Base-by-base conservation (phyloP, 1,284 basidiomycete genomes). In the Ustanciosporium gigantosporum region DNA sequence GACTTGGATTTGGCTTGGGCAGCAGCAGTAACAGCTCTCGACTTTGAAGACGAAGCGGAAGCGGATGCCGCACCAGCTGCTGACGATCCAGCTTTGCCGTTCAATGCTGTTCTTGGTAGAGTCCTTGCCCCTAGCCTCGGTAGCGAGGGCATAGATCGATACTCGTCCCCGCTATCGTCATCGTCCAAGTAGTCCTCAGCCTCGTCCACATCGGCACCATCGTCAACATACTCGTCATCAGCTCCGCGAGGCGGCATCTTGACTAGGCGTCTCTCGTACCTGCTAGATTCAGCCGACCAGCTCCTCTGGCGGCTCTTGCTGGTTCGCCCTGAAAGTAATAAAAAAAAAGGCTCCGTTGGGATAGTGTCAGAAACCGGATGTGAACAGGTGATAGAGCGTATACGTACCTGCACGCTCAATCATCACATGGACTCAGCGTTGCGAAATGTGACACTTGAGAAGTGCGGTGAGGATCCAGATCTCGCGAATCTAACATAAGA, bases 101-200 rank as follows among this genome's bases (percentile, higher is more conserved):
- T 53, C 2, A 41, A 25, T 14, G 47, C 24, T 8, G 41, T 41
- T 7, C 41, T 25, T 20, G 41, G 34, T 13, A 50, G 50, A 9
- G 47, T 22, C 15, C 29, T 7, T 11, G 53, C 36, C 2, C 55
- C 55, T n/a, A 65, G 41, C 25, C 47, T 52, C 6, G 61, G 61
- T 5, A 65, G 36, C 1, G 50, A 46, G 7, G 56, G 61, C 1
- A 52, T 56, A 16, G 51, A 45, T 5, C 61, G 58, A 32, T 59
- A 67, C 16, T 67, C 65, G 40, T 67, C 65, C 8, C 59, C 65
- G 25, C 46, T 51, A 40, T 62, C 59, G 34, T 67, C 65, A 31
- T 67, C 65, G 24, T 67, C 65, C 17, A 67, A 46, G 19, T 47
- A 67, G 31, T 62, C 65, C 31, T 67, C 65, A 20, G 51, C 53